A percentile compares a stretch with the other conserved stretches of the same genome.
Evolutionary conservation across 768 basidiomycete genomes (phyloP).

Genomic region (Lactarius trivialis): DNA sequence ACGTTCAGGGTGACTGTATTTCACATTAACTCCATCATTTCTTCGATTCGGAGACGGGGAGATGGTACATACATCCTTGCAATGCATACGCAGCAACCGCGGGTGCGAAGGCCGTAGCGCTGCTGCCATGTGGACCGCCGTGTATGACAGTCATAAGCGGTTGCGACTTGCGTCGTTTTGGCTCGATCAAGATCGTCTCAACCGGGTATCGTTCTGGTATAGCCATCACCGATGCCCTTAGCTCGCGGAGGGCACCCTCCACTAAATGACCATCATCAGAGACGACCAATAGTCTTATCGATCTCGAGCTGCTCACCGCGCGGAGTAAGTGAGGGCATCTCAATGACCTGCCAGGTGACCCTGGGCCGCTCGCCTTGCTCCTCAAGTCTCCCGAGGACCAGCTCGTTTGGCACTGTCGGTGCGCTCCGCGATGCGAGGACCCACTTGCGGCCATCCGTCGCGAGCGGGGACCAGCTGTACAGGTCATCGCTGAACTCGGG

Average conservation of each 20-base stretch:
- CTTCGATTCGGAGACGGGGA: neutral
- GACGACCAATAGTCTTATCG: neutral
- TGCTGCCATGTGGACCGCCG: conserved; percentile 30
- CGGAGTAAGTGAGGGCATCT: conserved; percentile 13
- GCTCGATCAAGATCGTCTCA: conserved; percentile 21
- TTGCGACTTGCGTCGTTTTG: conserved; percentile 4
- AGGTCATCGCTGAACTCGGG: conserved; percentile 16
- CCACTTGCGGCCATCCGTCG: conserved; percentile 18
- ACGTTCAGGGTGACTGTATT: conserved; percentile 25
- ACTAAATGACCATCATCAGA: conserved; percentile 2
- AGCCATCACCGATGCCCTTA: conserved; percentile 10
- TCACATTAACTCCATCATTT: neutral
- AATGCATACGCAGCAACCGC: conserved; percentile 19
- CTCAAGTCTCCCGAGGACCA: conserved; percentile 25
- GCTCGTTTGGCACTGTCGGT: conserved; percentile 14
- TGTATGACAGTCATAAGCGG: conserved; percentile 26
- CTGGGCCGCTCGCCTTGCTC: neutral
- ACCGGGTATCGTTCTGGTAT: conserved; percentile 20
- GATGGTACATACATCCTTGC: conserved; percentile 25
- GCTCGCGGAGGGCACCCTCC: conserved; percentile 12
- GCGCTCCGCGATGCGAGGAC: conserved; percentile 23
- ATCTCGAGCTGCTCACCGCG: conserved; percentile 10
- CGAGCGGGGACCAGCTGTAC: conserved; percentile 22
- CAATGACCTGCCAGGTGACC: conserved; percentile 19
- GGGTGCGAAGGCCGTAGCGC: conserved; percentile 23